Percentiles rank a stretch among this genome's conserved stretches.
These are phyloP conservation scores for Graphilbum fragrans DNA, from an alignment of 2,329 filamentous ascomycete genomes.

Conservation along the genomic window DNA sequence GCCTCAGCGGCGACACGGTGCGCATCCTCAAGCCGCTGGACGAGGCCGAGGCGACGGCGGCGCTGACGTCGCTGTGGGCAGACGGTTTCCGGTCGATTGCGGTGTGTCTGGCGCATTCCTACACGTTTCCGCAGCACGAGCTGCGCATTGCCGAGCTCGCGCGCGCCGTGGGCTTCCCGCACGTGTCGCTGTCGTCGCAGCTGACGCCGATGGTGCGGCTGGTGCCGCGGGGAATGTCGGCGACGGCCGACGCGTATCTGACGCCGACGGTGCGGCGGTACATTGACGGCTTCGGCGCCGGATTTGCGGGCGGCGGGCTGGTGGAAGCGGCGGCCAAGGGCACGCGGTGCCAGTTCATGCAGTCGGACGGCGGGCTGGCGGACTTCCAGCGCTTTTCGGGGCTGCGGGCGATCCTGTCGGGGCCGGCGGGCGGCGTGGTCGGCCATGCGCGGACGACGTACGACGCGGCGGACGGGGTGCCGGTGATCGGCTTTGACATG, in stretches of 20 bases:
- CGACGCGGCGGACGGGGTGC: constrained; percentile 51
- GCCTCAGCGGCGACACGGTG: constrained; percentile 56
- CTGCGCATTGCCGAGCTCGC: constrained; percentile 6
- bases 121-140: constrained; percentile 11
- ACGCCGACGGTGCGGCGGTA: constrained; percentile 62
- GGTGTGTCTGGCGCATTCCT: constrained; percentile 22
- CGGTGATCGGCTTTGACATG: constrained; percentile 68
- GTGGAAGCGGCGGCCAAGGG: constrained; percentile 31
- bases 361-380: constrained; percentile 40
- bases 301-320: constrained; percentile 54
- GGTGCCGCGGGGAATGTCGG: constrained; percentile 55
- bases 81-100: constrained; percentile 34
- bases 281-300: constrained; percentile 51
- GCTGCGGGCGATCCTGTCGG: constrained; percentile 50
- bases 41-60: constrained; percentile 35
- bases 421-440: constrained; percentile 59
- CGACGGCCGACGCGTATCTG: constrained; percentile 63
- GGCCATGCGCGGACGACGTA: constrained; percentile 62
- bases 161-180: constrained; percentile 1
- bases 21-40: too few relatives aligned
- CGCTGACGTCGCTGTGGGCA: constrained; percentile 48
- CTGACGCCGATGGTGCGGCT: constrained; percentile 52
- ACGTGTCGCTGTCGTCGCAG: not conserved
- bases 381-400: constrained; percentile 11
- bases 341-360: constrained; percentile 64